Conservation (phyloP, 2,329 filamentous ascomycete genomes). For the Akanthomyces dipterigenus region DNA sequence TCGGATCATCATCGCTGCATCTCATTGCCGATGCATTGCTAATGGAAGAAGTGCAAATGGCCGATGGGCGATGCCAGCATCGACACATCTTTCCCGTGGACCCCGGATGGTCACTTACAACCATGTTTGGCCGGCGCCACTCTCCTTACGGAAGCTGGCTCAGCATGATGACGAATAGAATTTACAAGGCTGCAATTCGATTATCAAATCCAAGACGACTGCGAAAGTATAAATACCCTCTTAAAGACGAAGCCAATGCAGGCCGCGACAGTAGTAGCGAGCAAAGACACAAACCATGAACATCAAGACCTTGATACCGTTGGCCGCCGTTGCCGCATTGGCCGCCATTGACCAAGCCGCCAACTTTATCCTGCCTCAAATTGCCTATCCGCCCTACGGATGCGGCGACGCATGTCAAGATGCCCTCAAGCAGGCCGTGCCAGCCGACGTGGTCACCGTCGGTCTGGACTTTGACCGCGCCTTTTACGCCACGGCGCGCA, state of each 20-base stretch:
- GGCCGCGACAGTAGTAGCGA: too few species aligned
- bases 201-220: too few species aligned
- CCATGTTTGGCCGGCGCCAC: not conserved
- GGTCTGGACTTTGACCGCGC: conserved; percentile 11
- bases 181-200: not conserved
- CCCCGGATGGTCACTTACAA: not conserved
- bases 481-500: conserved; percentile 15
- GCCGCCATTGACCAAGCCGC: not conserved
- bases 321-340: not conserved
- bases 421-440: not conserved
- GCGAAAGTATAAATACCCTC: too few species aligned
- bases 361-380: conserved; percentile 8
- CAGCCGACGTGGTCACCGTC: not conserved
- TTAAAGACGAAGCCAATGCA: too few species aligned
- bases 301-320: not conserved
- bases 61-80: not conserved
- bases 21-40: not conserved
- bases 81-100: too few species aligned
- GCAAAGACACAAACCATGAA: not conserved
- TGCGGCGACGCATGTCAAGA: conserved; percentile 12
- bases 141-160: not conserved
- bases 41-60: not conserved
- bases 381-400: conserved; percentile 1
- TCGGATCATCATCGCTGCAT: not conserved
- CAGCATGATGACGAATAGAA: not conserved